Evolutionary conservation across 352 stramenopile genomes (phyloP), one percentile per base, ranked within the genome.

Genomic region (Peronospora destructor): DNA sequence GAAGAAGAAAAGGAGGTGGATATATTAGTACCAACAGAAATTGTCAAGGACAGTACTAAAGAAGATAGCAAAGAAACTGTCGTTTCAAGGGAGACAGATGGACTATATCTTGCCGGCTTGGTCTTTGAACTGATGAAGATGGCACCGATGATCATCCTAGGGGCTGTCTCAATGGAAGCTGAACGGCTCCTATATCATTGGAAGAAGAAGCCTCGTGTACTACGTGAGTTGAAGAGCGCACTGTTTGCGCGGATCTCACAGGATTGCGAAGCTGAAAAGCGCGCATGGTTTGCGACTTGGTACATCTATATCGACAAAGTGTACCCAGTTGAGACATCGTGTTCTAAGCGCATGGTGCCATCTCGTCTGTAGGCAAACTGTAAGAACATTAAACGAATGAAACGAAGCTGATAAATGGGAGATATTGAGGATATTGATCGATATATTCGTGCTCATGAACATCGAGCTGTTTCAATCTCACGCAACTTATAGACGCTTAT

Each of bases 61-160:
- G 21, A 46, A n/a, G 47, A 52, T 25, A 38, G 25, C 14, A 53
- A 43, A 14, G n/a, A 59, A 12, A 29, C 17, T 32, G n/a, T 16
- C 28, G 37, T 10, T 23, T 44, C 37, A 16, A 50, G 19, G 14
- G 55, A 66, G 25, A 64, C 53, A 8, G 50, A 71, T 37, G 70
- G 64, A 6, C n/a, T 85, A 10, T 80, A 82, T 37, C 48, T 86
- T 5, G 60, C 67, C 1, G 68, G 68, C 0, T 45, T 86, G 39
- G 55, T 84, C 28, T 68, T 80, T 47, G 75, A 86, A 23, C 51
- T 83, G n/a, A 56, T 76, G 46, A 86, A 86, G 48, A 80, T 86
- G 56, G 50, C 58, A 4, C 75, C 72, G 4, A 44, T 84, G n/a
- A 54, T 63, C n/a, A 41, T 81, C 13, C 45, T 84, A 9, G 44